Conservation (phyloP, 352 stramenopile species). For the Thraustochytrium sp. region DNA sequence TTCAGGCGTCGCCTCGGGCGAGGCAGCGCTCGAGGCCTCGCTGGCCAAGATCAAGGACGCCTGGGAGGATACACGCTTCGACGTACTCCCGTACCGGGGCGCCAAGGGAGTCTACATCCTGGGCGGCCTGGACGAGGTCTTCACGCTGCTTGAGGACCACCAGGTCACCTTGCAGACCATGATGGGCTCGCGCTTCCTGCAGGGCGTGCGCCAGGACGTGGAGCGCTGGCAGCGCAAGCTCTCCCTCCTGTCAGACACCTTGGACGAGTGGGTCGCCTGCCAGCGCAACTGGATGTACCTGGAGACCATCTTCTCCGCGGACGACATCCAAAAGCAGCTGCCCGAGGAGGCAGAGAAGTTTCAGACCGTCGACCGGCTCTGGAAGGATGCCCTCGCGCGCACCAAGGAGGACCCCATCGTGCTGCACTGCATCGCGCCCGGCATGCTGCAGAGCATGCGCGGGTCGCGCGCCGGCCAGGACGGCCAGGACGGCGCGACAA, state of each 20-base stretch:
- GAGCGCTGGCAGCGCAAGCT: slow-evolving; percentile 76
- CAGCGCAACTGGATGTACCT: slow-evolving; percentile 92
- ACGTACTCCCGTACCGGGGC: slow-evolving; percentile 59
- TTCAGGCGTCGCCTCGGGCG: slow-evolving; percentile 59
- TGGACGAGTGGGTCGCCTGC: slow-evolving; percentile 88
- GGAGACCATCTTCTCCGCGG: slow-evolving; percentile 88
- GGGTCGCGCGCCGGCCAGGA: not conserved
- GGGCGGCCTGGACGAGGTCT: slow-evolving; percentile 55
- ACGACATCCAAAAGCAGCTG: slow-evolving; percentile 93
- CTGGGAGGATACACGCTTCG: slow-evolving; percentile 58
- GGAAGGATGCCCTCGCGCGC: slow-evolving; percentile 44
- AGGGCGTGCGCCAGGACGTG: slow-evolving; percentile 43
- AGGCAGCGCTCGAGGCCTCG: slow-evolving; percentile 59
- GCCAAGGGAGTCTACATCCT: slow-evolving; percentile 57
- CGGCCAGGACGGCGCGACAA: not conserved
- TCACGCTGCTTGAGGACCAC: slow-evolving; percentile 61
- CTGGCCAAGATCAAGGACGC: slow-evolving; percentile 61
- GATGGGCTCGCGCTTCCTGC: slow-evolving; percentile 56
- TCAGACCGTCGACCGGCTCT: slow-evolving; percentile 50
- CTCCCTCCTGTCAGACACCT: slow-evolving; percentile 73
- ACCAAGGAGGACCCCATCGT: slow-evolving; percentile 46
- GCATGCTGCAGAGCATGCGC: not conserved
- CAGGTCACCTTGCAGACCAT: slow-evolving; percentile 64
- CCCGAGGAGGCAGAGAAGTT: slow-evolving; percentile 74
- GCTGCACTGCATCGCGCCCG: slow-evolving; percentile 13